Evolutionary conservation across 2,329 filamentous ascomycete species (phyloP).

Genomic region (Talaromyces sp.): DNA sequence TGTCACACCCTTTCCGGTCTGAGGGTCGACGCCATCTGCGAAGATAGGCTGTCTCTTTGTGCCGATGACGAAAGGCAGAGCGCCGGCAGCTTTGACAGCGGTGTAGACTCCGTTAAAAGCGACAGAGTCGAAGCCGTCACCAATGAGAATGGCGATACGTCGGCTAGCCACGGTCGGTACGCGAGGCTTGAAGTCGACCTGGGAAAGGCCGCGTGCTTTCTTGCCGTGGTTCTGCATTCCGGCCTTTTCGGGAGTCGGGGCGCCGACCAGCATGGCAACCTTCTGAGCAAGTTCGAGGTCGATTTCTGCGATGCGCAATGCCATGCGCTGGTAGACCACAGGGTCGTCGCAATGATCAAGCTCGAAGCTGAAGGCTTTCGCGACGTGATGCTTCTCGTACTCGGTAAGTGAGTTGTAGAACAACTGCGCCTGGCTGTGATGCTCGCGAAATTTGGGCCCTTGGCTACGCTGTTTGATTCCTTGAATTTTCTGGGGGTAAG

Average conservation of each 20-base stretch:
- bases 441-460: constrained; percentile 75
- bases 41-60: constrained; percentile 64
- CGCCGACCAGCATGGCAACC: constrained; percentile 67
- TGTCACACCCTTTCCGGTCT: constrained; percentile 38
- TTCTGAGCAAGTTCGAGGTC: constrained; percentile 65
- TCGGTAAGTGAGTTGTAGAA: constrained; percentile 75
- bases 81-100: constrained; percentile 59
- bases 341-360: constrained; percentile 79
- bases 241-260: constrained; percentile 54
- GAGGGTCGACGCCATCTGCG: constrained; percentile 53
- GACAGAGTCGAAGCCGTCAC: constrained; percentile 45
- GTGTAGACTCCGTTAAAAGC: constrained; percentile 64
- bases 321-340: constrained; percentile 69
- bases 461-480: constrained; percentile 65
- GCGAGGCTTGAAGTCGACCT: constrained; percentile 66
- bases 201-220: constrained; percentile 62
- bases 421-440: constrained; percentile 72
- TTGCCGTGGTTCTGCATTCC: constrained; percentile 62
- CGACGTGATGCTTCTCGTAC: constrained; percentile 63
- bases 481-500: constrained; percentile 62
- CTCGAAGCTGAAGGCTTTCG: constrained; percentile 63
- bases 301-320: constrained; percentile 66
- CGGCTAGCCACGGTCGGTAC: constrained; percentile 66
- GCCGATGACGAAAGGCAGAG: constrained; percentile 67
- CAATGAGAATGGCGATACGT: constrained; percentile 56